Conservation (phyloP, 768 basidiomycete genomes). For the Tylopilus intermedius region DNA sequence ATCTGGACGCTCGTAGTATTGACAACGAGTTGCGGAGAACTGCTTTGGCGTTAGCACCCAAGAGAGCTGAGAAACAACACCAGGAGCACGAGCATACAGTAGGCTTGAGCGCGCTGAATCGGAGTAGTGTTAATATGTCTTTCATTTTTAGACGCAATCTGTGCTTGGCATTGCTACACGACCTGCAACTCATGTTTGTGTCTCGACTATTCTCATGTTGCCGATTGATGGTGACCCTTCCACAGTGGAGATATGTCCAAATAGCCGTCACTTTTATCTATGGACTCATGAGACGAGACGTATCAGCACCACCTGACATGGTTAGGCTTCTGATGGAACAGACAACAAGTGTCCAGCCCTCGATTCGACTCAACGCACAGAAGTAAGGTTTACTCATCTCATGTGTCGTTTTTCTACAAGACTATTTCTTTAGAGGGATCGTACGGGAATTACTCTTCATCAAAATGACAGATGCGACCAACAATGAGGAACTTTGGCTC, state of each 20-base stretch:
- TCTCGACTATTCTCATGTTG: neutral
- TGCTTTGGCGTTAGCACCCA: slow-evolving; percentile 39
- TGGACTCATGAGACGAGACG: slow-evolving; percentile 61
- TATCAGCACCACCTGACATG: slow-evolving; percentile 46
- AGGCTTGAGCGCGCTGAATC: slow-evolving; percentile 9
- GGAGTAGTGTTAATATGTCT: slow-evolving; percentile 1
- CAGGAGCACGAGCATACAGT: slow-evolving; percentile 49
- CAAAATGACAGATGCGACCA: slow-evolving; percentile 69
- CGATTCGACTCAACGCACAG: slow-evolving; percentile 61
- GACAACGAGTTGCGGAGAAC: slow-evolving; percentile 40
- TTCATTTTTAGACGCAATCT: slow-evolving; percentile 43
- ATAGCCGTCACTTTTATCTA: slow-evolving; percentile 60
- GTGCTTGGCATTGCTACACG: slow-evolving; percentile 57
- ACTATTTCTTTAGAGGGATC: slow-evolving; percentile 45
- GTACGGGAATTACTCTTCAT: slow-evolving; percentile 62
- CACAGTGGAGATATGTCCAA: slow-evolving; percentile 81
- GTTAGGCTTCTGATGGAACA: slow-evolving; percentile 63
- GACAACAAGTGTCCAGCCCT: slow-evolving; percentile 64
- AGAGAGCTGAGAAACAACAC: slow-evolving; percentile 43
- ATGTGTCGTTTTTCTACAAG: neutral
- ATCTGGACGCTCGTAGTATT: slow-evolving; percentile 43
- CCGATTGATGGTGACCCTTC: slow-evolving; percentile 8
- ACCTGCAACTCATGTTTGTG: slow-evolving; percentile 69
- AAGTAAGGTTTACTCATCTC: slow-evolving; percentile 37
- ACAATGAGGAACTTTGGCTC: slow-evolving; percentile 64